Conservation (phyloP, 371 early-diverging fungal genomes). For the Circinella umbellata region DNA sequence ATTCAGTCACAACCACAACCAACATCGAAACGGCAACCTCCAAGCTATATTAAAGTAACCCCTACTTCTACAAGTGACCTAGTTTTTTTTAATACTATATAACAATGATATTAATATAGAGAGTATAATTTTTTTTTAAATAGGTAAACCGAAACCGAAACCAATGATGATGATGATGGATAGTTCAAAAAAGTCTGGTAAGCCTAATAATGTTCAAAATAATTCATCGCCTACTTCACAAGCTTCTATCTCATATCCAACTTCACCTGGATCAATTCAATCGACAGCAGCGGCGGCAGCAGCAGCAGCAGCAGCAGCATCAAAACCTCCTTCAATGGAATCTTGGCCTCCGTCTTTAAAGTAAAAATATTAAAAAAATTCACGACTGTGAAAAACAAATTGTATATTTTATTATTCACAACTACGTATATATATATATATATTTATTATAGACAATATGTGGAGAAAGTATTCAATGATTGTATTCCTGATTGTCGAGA, state of each 20-base stretch:
- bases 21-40: neutral
- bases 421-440: neutral
- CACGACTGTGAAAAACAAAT: too few species aligned
- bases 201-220: constrained; percentile 12
- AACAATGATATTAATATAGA: neutral
- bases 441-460: constrained; percentile 56
- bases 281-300: too few species aligned
- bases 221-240: constrained; percentile 12
- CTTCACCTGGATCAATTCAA: constrained; percentile 6
- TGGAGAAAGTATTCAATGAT: constrained; percentile 60
- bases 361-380: too few species aligned
- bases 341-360: constrained; percentile 50
- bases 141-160: constrained; percentile 2
- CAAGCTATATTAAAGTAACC: neutral
- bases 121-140: neutral
- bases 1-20: constrained; percentile 1
- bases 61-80: neutral
- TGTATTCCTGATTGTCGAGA: constrained; percentile 56
- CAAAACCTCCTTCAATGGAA: constrained; percentile 23
- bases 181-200: constrained; percentile 15
- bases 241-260: neutral
- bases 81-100: neutral
- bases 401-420: neutral
- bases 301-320: too few species aligned
- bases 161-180: constrained; percentile 8